These are phyloP conservation scores for Dacryopinax primogenitus DNA, from an alignment of 768 basidiomycete genomes.

Conservation along the genomic window DNA sequence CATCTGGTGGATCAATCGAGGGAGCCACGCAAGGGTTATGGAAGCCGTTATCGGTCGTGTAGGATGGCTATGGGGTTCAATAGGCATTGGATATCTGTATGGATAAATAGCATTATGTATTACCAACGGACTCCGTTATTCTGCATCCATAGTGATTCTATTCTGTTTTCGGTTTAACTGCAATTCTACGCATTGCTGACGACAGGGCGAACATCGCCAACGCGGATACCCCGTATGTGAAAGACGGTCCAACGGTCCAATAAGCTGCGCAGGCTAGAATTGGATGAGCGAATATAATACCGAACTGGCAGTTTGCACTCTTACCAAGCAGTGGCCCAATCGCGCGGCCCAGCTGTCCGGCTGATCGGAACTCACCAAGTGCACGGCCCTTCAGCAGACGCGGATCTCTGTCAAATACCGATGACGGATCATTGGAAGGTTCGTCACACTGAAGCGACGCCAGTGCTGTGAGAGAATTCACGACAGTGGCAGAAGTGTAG, in stretches of 20 bases:
- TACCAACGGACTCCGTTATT: not conserved
- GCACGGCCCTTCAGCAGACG: constrained; percentile 72
- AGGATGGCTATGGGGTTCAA: not conserved
- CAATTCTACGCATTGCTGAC: constrained; percentile 34
- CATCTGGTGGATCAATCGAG: not conserved
- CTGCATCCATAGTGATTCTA: not conserved
- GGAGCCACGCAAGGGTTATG: not conserved
- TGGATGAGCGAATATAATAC: too few species aligned
- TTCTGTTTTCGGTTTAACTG: constrained; percentile 8
- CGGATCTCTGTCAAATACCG: constrained; percentile 42
- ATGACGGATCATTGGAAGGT: constrained; percentile 39
- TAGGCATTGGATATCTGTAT: not conserved
- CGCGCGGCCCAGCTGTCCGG: constrained; percentile 90
- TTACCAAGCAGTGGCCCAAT: constrained; percentile 80
- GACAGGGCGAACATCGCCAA: constrained; percentile 52
- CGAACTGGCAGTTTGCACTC: constrained; percentile 22
- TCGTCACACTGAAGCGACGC: constrained; percentile 89
- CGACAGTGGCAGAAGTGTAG: constrained; percentile 90
- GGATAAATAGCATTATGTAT: not conserved
- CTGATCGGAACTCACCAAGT: constrained; percentile 72
- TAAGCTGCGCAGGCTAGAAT: constrained; percentile 69
- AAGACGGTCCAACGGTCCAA: constrained; percentile 65
- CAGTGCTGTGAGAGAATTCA: constrained; percentile 80
- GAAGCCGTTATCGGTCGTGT: constrained; percentile 1
- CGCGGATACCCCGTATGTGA: constrained; percentile 57